phyloP scores from a whole-genome alignment of 352 stramenopile genomes.

The Thraustotheca clavata region DNA sequence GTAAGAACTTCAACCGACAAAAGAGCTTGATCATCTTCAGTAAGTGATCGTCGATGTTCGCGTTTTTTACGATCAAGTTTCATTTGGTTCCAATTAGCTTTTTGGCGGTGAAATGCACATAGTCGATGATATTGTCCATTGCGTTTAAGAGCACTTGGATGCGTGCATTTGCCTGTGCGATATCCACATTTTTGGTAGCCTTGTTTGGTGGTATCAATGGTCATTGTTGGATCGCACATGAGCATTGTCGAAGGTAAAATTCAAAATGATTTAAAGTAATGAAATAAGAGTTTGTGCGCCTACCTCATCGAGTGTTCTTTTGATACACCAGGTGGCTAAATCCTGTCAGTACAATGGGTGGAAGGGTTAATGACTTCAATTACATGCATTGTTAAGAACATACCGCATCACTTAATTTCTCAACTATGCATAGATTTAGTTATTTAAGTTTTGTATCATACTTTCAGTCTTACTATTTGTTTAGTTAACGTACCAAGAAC shows the following conservation, averaged over 20 bases:
- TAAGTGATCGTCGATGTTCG: not conserved
- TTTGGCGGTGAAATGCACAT: conserved; percentile 23
- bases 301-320: conserved; percentile 1
- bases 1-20: too few species aligned
- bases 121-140: conserved; percentile 20
- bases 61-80: conserved; percentile 22
- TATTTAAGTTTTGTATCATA: too few species aligned
- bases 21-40: not conserved
- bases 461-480: too few species aligned
- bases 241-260: not conserved
- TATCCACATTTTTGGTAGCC: conserved; percentile 13
- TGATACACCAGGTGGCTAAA: too few species aligned
- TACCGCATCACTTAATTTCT: too few species aligned
- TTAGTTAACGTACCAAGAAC: too few species aligned
- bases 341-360: too few species aligned
- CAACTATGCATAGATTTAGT: too few species aligned
- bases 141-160: conserved; percentile 13
- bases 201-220: not conserved
- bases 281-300: not conserved
- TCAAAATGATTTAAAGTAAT: not conserved
- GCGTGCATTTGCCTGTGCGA: conserved; percentile 19
- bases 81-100: conserved; percentile 23
- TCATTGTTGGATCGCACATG: not conserved
- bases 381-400: too few species aligned
- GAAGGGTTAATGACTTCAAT: too few species aligned